Evolutionary conservation across 1,139 yeast species (phyloP).

Genomic region (Hemisphaericaspora lyxosophila): DNA sequence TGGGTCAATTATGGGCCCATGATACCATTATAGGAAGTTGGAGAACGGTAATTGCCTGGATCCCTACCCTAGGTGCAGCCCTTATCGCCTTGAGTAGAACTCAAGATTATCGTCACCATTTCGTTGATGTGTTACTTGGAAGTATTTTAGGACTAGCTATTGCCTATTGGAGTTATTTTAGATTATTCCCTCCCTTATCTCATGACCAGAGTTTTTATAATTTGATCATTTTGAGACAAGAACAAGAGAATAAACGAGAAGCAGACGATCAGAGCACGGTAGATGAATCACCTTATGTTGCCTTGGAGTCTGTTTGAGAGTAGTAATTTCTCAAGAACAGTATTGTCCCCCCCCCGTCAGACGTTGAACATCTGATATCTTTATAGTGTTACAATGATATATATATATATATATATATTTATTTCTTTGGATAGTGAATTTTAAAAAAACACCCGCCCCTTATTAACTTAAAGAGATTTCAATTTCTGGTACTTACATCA

Average conservation of each 20-base stretch:
- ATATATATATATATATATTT: too few species aligned
- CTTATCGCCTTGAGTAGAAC: conserved; percentile 71
- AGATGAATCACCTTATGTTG: background rate
- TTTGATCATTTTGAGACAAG: conserved; percentile 17
- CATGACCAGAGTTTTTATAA: conserved; percentile 26
- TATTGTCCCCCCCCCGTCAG: too few species aligned
- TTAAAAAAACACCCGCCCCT: too few species aligned
- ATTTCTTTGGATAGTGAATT: too few species aligned
- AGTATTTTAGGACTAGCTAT: conserved; percentile 48
- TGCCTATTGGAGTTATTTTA: conserved; percentile 39
- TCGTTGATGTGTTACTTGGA: conserved; percentile 66
- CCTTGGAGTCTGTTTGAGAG: background rate
- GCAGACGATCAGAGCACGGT: background rate
- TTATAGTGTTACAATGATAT: too few species aligned
- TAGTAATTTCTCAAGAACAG: too few species aligned
- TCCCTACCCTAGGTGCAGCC: conserved; percentile 55
- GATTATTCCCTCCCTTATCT: conserved; percentile 33
- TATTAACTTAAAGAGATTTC: too few species aligned
- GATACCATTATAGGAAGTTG: conserved; percentile 50
- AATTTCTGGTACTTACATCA: too few species aligned
- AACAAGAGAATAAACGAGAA: conserved; percentile 14
- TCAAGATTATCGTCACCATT: conserved; percentile 79
- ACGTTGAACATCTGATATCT: too few species aligned
- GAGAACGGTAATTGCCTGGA: conserved; percentile 43
- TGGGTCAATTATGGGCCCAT: conserved; percentile 54